Base-by-base conservation (phyloP, 768 basidiomycete species). In the Xerocomellus amylosporus region DNA sequence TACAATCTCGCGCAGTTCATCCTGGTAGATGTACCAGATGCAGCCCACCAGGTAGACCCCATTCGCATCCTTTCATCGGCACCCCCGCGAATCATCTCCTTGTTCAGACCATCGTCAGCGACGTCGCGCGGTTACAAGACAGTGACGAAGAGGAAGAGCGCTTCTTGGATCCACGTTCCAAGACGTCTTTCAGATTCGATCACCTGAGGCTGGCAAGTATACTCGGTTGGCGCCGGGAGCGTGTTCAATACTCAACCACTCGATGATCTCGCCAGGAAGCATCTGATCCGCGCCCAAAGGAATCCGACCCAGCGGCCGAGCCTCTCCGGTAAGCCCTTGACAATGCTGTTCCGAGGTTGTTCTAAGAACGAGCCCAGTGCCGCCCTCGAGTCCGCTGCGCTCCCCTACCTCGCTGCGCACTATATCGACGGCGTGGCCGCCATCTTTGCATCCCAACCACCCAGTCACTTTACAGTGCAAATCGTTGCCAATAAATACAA, bases 401-500 rank as follows among this genome's bases (percentile, higher is more conserved):
- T 86, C 28, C 69, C 77, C 5, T 95, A 98, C 71, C 74, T 93
- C 34, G 67, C 77, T 37, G 83, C 90, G n/a, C 93, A 97, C 70
- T 98, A 87, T 69, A 76, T 82, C 42, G 85, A 89, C 22, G 93
- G 93, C 42, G 86, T 89, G 34, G 75, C 81, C 0, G 82, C 89
- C 37, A 84, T 91, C 9, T 91, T 92, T 63, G 74, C 87, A 4
- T 75, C 76, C 3, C 71, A 73, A 34, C 76, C 73, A 26, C 71
- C 72, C 22, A 75, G 67, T 19, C 74, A 73, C 46, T 94, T 84
- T 63, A 77, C 81, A 15, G 70, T 97, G 40, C 90, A 94, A 66
- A 75, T 97, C 51, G 94, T 96, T n/a, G 88, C 92, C 19, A 96
- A 97, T 70, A 93, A 94, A 67, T 98, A 98, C 73, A 98, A 96